Evolutionary conservation across 352 stramenopile genomes (phyloP).

Genomic region (Phytophthora tentaculata): DNA sequence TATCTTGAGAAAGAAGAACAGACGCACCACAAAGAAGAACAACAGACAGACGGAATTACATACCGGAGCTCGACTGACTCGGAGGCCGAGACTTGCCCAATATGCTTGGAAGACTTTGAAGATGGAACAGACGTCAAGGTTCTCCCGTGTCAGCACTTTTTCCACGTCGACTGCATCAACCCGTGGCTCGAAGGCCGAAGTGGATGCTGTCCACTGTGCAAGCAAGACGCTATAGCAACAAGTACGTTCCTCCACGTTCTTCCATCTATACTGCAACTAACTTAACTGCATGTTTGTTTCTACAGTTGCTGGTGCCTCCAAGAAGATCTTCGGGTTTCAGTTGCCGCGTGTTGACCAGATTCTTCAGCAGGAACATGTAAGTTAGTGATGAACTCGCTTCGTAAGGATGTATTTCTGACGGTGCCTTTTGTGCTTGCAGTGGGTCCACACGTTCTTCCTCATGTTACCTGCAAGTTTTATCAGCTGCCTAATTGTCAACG

Average conservation of each 20-base stretch:
- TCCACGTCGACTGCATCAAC: constrained; percentile 87
- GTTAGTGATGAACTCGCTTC: constrained; percentile 9
- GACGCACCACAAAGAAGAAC: constrained; percentile 12
- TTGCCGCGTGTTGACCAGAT: constrained; percentile 70
- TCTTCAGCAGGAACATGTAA: constrained; percentile 79
- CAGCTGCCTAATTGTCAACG: constrained; percentile 84
- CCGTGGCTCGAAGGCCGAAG: constrained; percentile 84
- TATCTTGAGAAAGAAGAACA: constrained; percentile 16
- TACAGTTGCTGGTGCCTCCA: constrained; percentile 51
- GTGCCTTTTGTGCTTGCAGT: constrained; percentile 52
- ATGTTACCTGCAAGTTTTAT: constrained; percentile 83
- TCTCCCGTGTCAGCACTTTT: constrained; percentile 87
- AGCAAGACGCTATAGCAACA: constrained; percentile 76
- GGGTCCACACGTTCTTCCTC: constrained; percentile 80
- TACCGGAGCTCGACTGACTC: constrained; percentile 32
- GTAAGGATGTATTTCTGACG: too few species aligned
- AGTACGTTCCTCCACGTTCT: constrained; percentile 36
- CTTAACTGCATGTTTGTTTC: neutral
- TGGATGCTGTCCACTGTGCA: constrained; percentile 83
- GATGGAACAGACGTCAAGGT: constrained; percentile 70
- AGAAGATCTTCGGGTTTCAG: constrained; percentile 70
- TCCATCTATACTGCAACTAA: neutral
- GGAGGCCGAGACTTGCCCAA: constrained; percentile 63
- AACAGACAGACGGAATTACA: constrained; percentile 9
- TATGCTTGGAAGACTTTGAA: constrained; percentile 82